Conservation (phyloP, 768 basidiomycete species). For the Jaapia argillacea region DNA sequence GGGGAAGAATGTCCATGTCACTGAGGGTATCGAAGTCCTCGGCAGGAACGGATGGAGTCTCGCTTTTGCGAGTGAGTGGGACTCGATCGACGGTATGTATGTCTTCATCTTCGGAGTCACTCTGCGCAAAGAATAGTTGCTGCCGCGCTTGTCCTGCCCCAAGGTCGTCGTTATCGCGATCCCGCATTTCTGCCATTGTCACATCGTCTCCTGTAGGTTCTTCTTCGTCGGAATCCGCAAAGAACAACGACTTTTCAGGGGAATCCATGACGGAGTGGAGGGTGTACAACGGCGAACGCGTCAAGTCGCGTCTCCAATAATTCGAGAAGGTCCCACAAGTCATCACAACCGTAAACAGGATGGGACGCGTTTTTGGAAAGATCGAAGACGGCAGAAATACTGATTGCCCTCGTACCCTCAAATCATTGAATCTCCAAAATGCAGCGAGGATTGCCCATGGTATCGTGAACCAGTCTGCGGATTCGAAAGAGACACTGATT, state of each 20-base stretch:
- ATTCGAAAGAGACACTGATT: constrained; percentile 2
- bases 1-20: constrained; percentile 17
- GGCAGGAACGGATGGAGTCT: neutral
- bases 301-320: neutral
- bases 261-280: neutral
- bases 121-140: constrained; percentile 48
- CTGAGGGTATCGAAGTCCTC: constrained; percentile 6
- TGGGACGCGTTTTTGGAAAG: neutral
- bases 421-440: constrained; percentile 36
- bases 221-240: constrained; percentile 48
- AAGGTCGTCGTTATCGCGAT: too few species aligned
- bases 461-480: neutral
- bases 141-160: too few species aligned
- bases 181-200: too few species aligned
- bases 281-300: neutral
- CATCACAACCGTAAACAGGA: neutral
- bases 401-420: neutral
- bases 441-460: constrained; percentile 51
- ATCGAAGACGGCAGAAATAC: neutral
- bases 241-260: constrained; percentile 32
- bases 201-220: too few species aligned
- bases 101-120: constrained; percentile 33
- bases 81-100: neutral
- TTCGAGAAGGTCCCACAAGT: neutral
- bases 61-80: neutral